phyloP scores from a whole-genome alignment of 805 yeast genomes.

The Kodamaea neixiangensis region DNA sequence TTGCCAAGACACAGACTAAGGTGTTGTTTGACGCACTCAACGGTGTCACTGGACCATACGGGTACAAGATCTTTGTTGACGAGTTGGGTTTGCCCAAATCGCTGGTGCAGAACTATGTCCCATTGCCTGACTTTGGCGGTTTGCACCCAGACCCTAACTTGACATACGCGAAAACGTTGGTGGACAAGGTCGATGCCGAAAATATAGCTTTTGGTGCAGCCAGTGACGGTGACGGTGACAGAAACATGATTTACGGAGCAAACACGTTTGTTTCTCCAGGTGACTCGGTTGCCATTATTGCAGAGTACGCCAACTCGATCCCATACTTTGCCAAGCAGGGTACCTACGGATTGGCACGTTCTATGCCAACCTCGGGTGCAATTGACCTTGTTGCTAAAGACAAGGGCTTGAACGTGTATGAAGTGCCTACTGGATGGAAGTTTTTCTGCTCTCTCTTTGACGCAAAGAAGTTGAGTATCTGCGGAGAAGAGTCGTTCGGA shows the following conservation, averaged over 20 bases:
- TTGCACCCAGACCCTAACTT: slow-evolving; percentile 97
- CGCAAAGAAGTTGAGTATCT: slow-evolving; percentile 87
- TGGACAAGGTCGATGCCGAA: slow-evolving; percentile 78
- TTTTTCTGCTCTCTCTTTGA: slow-evolving; percentile 95
- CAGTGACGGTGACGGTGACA: slow-evolving; percentile 98
- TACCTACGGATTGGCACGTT: slow-evolving; percentile 89
- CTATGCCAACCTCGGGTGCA: slow-evolving; percentile 97
- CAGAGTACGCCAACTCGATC: slow-evolving; percentile 84
- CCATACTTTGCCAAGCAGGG: slow-evolving; percentile 92
- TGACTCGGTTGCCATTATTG: slow-evolving; percentile 95
- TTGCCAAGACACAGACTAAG: slow-evolving; percentile 50
- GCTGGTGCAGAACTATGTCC: slow-evolving; percentile 75
- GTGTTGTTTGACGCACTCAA: slow-evolving; percentile 86
- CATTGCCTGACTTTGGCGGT: slow-evolving; percentile 93
- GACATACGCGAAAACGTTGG: slow-evolving; percentile 89
- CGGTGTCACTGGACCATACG: slow-evolving; percentile 98
- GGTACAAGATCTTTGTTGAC: slow-evolving; percentile 76
- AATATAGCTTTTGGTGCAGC: slow-evolving; percentile 95
- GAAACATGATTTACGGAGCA: slow-evolving; percentile 97
- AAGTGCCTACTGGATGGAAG: slow-evolving; percentile 99
- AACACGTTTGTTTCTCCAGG: slow-evolving; percentile 96
- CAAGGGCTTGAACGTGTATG: slow-evolving; percentile 76
- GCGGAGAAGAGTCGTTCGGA: slow-evolving; percentile 98
- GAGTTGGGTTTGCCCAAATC: slow-evolving; percentile 76
- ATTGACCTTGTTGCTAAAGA: slow-evolving; percentile 85